Evolutionary conservation across 2,329 filamentous ascomycete genomes (phyloP).

Genomic region (Fusarium chlamydosporum): DNA sequence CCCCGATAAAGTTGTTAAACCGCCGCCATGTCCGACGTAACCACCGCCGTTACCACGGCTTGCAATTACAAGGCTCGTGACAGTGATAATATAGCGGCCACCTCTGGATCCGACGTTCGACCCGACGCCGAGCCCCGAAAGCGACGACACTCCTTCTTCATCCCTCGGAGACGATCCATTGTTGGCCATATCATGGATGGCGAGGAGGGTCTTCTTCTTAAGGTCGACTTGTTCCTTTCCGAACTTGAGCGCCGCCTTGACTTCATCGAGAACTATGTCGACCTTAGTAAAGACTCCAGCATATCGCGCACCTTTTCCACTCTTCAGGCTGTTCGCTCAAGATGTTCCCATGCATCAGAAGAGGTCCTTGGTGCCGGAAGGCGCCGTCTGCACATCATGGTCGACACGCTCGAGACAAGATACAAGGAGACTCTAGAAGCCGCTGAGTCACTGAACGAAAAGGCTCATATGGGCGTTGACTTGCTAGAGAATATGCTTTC

Average conservation of each 20-base stretch:
- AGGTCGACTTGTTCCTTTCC: slow-evolving; percentile 83
- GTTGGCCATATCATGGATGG: slow-evolving; percentile 73
- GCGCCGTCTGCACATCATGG: slow-evolving; percentile 86
- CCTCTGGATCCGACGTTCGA: slow-evolving; percentile 59
- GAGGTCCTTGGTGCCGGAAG: slow-evolving; percentile 90
- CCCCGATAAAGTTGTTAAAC: slow-evolving; percentile 20
- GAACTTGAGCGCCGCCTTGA: slow-evolving; percentile 90
- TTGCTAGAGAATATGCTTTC: slow-evolving; percentile 87
- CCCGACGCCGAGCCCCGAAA: slow-evolving; percentile 53
- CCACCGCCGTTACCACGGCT: slow-evolving; percentile 57
- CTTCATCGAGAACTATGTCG: slow-evolving; percentile 88
- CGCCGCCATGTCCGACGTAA: slow-evolving; percentile 57
- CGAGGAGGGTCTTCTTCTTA: slow-evolving; percentile 72
- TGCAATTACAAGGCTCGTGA: slow-evolving; percentile 55
- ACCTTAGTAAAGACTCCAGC: slow-evolving; percentile 84
- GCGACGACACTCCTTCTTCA: slow-evolving; percentile 70
- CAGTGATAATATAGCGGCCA: slow-evolving; percentile 56
- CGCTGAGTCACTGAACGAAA: slow-evolving; percentile 90
- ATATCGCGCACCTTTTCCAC: slow-evolving; percentile 89
- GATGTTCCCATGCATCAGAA: slow-evolving; percentile 90
- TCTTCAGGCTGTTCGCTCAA: slow-evolving; percentile 85
- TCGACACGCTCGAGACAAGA: slow-evolving; percentile 89
- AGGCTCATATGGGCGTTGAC: slow-evolving; percentile 88
- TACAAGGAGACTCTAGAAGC: slow-evolving; percentile 89
- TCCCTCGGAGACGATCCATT: slow-evolving; percentile 71